These are phyloP conservation scores for Isatis tinctoria DNA, from an alignment of 345 rosid species.

Conservation along the genomic window DNA sequence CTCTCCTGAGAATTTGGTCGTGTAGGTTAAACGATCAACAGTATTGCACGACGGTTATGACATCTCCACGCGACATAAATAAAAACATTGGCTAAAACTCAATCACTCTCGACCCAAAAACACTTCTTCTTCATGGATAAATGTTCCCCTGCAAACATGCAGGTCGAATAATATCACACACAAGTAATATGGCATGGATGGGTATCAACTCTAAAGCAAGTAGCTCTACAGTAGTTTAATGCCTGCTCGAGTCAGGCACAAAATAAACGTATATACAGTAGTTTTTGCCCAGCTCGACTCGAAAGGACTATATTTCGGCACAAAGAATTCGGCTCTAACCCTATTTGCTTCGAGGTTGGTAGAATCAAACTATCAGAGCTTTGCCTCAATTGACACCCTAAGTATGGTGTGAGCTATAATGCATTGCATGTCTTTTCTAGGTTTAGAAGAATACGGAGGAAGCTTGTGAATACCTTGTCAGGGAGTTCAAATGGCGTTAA, in stretches of 20 bases:
- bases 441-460: neutral
- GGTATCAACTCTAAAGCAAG: neutral
- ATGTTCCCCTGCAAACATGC: slow-evolving; percentile 21
- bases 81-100: neutral
- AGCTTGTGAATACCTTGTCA: slow-evolving; percentile 33
- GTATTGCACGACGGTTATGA: neutral
- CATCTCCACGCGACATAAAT: neutral
- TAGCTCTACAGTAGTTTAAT: neutral
- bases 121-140: slow-evolving; percentile 10
- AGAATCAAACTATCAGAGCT: neutral
- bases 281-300: neutral
- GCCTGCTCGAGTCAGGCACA: neutral
- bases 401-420: neutral
- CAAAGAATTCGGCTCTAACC: neutral
- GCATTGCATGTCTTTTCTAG: neutral
- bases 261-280: neutral
- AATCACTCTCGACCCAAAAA: neutral
- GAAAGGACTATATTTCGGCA: neutral
- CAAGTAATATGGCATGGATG: neutral
- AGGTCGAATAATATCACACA: neutral
- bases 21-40: slow-evolving; percentile 8
- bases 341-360: neutral
- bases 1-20: neutral
- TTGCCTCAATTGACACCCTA: neutral
- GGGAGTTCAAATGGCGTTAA: slow-evolving; percentile 16